A percentile compares a stretch with the other conserved stretches of the same genome.
phyloP scores from a whole-genome alignment of 1,284 basidiomycete species.

The Amylostereum areolatum region DNA sequence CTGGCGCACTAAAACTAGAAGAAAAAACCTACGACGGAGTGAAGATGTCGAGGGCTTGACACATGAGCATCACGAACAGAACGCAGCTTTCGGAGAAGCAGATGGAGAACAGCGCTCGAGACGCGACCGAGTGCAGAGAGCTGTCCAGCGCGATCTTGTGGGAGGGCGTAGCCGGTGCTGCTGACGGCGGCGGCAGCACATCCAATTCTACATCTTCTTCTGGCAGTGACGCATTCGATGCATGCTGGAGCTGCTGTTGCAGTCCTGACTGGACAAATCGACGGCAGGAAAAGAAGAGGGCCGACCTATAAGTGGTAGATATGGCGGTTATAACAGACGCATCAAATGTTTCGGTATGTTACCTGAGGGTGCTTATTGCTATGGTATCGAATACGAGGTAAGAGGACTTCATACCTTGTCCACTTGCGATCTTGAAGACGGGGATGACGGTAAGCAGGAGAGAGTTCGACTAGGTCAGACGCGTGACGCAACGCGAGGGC shows the following conservation, averaged over 20 bases:
- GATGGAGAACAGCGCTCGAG: conserved; percentile 52
- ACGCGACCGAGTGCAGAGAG: conserved; percentile 45
- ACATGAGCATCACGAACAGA: conserved; percentile 61
- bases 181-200: background rate
- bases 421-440: too few relatives aligned
- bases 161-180: background rate
- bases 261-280: background rate
- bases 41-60: conserved; percentile 52
- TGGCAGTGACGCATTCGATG: background rate
- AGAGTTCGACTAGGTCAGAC: too few relatives aligned
- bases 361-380: too few relatives aligned
- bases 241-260: background rate
- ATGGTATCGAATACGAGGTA: too few relatives aligned
- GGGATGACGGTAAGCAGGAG: too few relatives aligned
- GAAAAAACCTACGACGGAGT: conserved; percentile 39
- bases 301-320: background rate
- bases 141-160: background rate
- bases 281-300: background rate
- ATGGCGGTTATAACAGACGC: too few relatives aligned
- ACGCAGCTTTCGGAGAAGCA: conserved; percentile 66
- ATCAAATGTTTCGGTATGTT: too few relatives aligned
- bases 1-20: background rate
- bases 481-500: too few relatives aligned
- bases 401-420: too few relatives aligned
- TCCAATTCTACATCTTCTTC: background rate